These are phyloP conservation scores for Quercus cerris DNA, from an alignment of 306 rosid species.

Conservation along the genomic window DNA sequence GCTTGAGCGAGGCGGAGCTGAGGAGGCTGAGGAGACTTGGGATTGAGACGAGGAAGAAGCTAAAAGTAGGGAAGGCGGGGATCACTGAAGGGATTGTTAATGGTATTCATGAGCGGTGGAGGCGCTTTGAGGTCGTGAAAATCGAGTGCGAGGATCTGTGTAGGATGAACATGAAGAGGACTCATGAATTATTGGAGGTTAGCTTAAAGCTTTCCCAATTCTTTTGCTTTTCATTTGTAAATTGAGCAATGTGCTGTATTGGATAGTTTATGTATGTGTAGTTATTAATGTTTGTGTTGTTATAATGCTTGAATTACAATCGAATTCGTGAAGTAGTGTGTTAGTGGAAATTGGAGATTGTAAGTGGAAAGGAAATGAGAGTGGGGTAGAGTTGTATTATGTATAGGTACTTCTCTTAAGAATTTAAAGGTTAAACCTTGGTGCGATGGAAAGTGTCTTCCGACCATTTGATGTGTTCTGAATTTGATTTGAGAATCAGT, in stretches of 20 bases:
- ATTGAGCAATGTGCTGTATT: neutral
- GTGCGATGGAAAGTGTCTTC: too few species aligned
- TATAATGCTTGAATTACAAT: neutral
- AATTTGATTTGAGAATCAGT: too few species aligned
- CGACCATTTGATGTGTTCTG: too few species aligned
- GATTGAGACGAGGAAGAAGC: slow-evolving; percentile 53
- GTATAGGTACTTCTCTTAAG: too few species aligned
- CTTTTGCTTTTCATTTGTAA: neutral
- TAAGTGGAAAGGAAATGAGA: neutral
- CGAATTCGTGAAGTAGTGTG: neutral
- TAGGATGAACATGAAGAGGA: slow-evolving; percentile 81
- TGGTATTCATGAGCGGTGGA: slow-evolving; percentile 90
- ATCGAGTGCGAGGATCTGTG: slow-evolving; percentile 74
- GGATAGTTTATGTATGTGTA: too few species aligned
- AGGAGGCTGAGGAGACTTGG: slow-evolving; percentile 54
- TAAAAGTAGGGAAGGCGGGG: slow-evolving; percentile 85
- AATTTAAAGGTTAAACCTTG: too few species aligned
- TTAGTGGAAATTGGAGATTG: neutral
- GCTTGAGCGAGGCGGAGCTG: slow-evolving; percentile 50
- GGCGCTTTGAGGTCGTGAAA: slow-evolving; percentile 65
- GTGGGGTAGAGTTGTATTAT: neutral
- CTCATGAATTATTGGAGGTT: slow-evolving; percentile 93
- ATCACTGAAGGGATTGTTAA: slow-evolving; percentile 87
- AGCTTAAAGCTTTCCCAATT: neutral
- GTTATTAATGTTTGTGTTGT: neutral